Conservation (phyloP, 164 flowering plant genomes). For the Sedum album region DNA sequence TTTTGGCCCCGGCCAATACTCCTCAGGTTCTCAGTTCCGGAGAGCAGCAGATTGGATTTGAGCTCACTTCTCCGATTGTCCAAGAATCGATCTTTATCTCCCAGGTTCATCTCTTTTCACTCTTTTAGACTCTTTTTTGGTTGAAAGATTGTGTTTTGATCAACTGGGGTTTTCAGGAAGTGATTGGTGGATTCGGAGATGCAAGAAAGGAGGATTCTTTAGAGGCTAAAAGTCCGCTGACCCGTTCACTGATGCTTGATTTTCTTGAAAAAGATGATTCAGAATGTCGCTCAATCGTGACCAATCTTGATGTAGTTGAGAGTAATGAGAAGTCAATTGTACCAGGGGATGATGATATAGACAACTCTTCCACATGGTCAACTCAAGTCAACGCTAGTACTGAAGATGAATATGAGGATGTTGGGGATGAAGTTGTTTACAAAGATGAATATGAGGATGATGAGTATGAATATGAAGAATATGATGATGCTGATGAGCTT, state of each 20-base stretch:
- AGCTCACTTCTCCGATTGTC: conserved; percentile 13
- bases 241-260: conserved; percentile 51
- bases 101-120: conserved; percentile 23
- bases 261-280: conserved; percentile 51
- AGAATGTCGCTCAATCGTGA: conserved; percentile 11
- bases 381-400: too few species aligned
- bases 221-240: conserved; percentile 15
- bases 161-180: background rate
- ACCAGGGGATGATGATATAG: background rate
- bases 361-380: too few species aligned
- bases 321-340: background rate
- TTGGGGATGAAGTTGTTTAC: background rate
- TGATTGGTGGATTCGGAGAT: background rate
- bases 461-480: background rate
- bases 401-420: conserved; percentile 5
- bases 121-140: background rate
- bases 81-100: conserved; percentile 25
- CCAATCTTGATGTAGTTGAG: background rate
- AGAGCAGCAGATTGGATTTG: conserved; percentile 2
- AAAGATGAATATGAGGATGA: background rate
- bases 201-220: conserved; percentile 16
- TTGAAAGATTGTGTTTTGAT: background rate
- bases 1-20: conserved; percentile 64
- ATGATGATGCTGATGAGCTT: background rate
- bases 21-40: conserved; percentile 35